phyloP scores from a whole-genome alignment of 805 yeast genomes.

The Myxozyma melibiosi region DNA sequence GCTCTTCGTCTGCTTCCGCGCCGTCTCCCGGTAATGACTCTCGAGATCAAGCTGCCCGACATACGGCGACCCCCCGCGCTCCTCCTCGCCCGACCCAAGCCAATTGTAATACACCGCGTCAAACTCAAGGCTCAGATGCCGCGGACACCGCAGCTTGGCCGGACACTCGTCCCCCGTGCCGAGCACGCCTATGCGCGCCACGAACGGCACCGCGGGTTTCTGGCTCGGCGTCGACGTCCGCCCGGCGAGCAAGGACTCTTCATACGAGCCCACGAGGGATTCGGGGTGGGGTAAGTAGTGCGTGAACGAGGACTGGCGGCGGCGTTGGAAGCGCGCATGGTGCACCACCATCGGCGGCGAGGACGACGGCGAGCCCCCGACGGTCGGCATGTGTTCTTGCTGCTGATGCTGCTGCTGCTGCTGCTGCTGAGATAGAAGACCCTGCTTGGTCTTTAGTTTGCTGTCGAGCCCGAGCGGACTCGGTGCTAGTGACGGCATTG shows the following conservation, averaged over 20 bases:
- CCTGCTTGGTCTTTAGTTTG: no score
- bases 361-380: not conserved
- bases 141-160: constrained; percentile 35
- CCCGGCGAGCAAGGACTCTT: constrained; percentile 40
- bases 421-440: no score
- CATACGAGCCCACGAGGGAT: constrained; percentile 42
- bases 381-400: no score
- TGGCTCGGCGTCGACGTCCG: constrained; percentile 41
- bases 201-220: constrained; percentile 34
- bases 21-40: not conserved
- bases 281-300: constrained; percentile 31
- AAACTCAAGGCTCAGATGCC: constrained; percentile 36
- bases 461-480: no score
- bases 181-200: constrained; percentile 39
- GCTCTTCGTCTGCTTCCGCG: not conserved
- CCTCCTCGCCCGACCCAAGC: constrained; percentile 15
- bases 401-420: no score
- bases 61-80: constrained; percentile 35
- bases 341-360: constrained; percentile 2
- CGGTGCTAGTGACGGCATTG: no score
- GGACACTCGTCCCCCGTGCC: constrained; percentile 35
- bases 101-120: constrained; percentile 41
- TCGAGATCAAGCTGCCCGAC: constrained; percentile 35
- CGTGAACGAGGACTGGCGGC: constrained; percentile 3
- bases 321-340: constrained; percentile 6